A percentile compares a stretch with the other conserved stretches of the same genome.
Evolutionary conservation across 148 eudicot genomes (phyloP).

Genomic region (Arbutus unedo): DNA sequence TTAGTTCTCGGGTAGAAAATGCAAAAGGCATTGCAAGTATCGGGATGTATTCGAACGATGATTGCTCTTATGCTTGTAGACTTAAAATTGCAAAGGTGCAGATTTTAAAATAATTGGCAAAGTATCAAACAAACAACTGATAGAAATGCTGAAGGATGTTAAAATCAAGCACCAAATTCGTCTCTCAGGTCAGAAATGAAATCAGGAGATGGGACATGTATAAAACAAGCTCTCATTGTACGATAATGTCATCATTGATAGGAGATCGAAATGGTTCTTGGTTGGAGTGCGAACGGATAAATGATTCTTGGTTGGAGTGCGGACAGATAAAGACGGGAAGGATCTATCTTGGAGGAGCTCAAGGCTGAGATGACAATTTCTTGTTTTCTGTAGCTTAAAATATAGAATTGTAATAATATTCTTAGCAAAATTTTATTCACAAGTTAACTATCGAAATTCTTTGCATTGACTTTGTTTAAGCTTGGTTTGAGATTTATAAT

Average conservation of each 20-base stretch:
- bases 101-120: neutral
- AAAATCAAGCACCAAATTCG: neutral
- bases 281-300: no score
- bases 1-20: neutral
- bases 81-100: neutral
- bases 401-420: neutral
- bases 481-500: neutral
- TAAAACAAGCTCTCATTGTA: neutral
- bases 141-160: neutral
- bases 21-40: no score
- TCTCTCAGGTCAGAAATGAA: neutral
- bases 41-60: neutral
- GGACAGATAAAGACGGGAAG: no score
- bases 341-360: no score
- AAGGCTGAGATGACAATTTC: no score
- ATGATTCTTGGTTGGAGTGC: no score
- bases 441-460: neutral
- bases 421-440: neutral
- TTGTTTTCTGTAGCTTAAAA: no score
- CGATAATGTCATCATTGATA: neutral
- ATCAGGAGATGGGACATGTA: no score
- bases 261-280: no score
- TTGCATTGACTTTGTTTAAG: neutral
- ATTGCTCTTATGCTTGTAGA: neutral
- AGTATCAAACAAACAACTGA: neutral